phyloP scores from a whole-genome alignment of 805 yeast species.

The Cyberlindnera lachancei region DNA sequence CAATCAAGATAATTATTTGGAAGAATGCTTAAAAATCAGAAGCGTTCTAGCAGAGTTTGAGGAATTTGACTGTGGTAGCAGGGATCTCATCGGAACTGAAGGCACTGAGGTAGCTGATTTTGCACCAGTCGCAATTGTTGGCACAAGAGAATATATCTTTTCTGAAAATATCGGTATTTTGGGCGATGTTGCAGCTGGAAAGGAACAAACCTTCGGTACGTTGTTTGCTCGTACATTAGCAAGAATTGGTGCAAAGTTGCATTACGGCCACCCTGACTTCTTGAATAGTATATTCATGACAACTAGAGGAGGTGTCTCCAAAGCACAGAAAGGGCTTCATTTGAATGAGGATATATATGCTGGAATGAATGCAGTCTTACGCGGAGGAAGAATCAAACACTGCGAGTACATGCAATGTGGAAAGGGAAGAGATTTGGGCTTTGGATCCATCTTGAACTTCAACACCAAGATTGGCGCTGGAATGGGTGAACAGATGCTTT shows the following conservation, averaged over 20 bases:
- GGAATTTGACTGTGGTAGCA: slow-evolving; percentile 28
- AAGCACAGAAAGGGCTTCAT: slow-evolving; percentile 77
- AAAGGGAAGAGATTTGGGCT: slow-evolving; percentile 80
- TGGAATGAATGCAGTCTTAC: slow-evolving; percentile 69
- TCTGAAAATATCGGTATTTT: slow-evolving; percentile 76
- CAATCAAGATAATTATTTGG: slow-evolving; percentile 75
- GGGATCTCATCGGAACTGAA: neutral
- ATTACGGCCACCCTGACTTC: slow-evolving; percentile 85
- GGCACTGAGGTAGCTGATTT: slow-evolving; percentile 2
- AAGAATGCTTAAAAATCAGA: slow-evolving; percentile 72
- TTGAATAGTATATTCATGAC: slow-evolving; percentile 70
- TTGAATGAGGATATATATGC: slow-evolving; percentile 83
- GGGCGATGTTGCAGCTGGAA: slow-evolving; percentile 85
- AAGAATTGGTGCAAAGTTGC: slow-evolving; percentile 74
- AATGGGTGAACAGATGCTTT: slow-evolving; percentile 83
- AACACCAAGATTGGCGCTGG: slow-evolving; percentile 85
- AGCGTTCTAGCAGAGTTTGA: slow-evolving; percentile 72
- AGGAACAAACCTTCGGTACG: slow-evolving; percentile 84
- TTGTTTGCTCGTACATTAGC: slow-evolving; percentile 78
- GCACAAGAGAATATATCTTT: slow-evolving; percentile 77
- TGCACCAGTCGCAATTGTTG: slow-evolving; percentile 71
- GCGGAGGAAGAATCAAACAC: slow-evolving; percentile 82
- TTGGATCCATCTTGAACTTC: slow-evolving; percentile 74
- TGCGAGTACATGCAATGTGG: slow-evolving; percentile 84
- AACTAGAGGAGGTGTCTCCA: slow-evolving; percentile 81